Evolutionary conservation across 352 stramenopile species (phyloP).

Genomic region (Pythium insidiosum): DNA sequence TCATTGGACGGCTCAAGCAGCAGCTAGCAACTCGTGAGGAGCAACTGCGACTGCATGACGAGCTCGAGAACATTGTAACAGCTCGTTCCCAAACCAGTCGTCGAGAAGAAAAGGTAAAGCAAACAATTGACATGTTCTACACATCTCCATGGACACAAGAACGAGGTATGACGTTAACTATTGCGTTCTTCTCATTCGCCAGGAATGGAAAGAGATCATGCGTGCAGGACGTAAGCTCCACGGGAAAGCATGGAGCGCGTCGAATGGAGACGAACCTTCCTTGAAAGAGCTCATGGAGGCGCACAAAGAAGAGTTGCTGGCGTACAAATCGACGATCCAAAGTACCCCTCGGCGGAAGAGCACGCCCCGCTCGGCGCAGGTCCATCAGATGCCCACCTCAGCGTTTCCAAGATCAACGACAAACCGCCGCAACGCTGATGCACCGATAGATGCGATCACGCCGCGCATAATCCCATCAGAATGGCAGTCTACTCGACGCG

Average conservation of each 20-base stretch:
- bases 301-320: slow-evolving; percentile 65
- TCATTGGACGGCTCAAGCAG: slow-evolving; percentile 38
- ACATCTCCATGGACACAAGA: no score
- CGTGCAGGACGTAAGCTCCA: slow-evolving; percentile 50
- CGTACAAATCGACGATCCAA: slow-evolving; percentile 30
- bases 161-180: no score
- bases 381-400: slow-evolving; percentile 12
- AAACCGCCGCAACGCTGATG: background rate
- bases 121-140: background rate
- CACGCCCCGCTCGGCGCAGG: background rate
- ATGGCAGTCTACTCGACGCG: slow-evolving; percentile 53
- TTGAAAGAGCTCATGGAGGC: slow-evolving; percentile 49
- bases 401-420: background rate
- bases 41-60: slow-evolving; percentile 50
- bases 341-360: background rate
- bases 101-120: slow-evolving; percentile 31
- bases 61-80: slow-evolving; percentile 62
- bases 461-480: slow-evolving; percentile 18
- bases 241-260: slow-evolving; percentile 43
- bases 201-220: slow-evolving; percentile 68
- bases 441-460: background rate
- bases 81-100: slow-evolving; percentile 37
- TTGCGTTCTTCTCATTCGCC: no score
- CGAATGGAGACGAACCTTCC: slow-evolving; percentile 20
- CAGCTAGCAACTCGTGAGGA: slow-evolving; percentile 42